Base-by-base conservation (phyloP, 495 filamentous ascomycete species). In the Glonium stellatum region DNA sequence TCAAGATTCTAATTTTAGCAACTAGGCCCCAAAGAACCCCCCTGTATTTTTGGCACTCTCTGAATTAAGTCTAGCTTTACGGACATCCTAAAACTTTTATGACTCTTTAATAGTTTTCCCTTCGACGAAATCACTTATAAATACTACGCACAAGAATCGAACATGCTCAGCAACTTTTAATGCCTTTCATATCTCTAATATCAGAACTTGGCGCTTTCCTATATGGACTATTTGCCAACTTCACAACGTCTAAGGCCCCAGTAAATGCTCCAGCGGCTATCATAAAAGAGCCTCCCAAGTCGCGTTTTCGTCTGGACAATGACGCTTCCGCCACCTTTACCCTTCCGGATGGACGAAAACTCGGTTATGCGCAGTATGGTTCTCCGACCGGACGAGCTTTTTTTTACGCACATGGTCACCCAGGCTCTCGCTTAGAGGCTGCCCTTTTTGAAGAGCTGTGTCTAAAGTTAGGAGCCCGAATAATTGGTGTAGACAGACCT, bases 331-430 rank as follows among this genome's bases (percentile, higher is more conserved):
- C 34, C 39, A 57, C 53, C 58, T 12, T 65, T 11, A 52, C 47
- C 46, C 62, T 65, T 12, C 53, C 62, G 0, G 62, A 65, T 46
- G 62, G 62, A 52, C 62, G 62, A 37, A 60, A 52, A 57, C 51
- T 65, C 12, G 57, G 57, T 39, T 65, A 65, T 31, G 62, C 62
- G 6, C 27, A 60, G 19, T 65, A 65, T 22, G 62, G 62, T 0
- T 60, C 57, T 1, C 57, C 12, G n/a, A 65, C 62, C 4, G 57
- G 57, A 6, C 23, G 13, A 21, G 18, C 57, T 18, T 52, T 65
- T 27, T 22, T 65, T 12, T 60, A 60, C 46, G 35, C 34, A 21
- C 62, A 65, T 35, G 62, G 57, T 10, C 21, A 44, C 10, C 62
- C 62, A 21, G 57, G 57, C n/a, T 65, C 57, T 35, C 57, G 62